Evolutionary conservation across 1,139 yeast genomes (phyloP), one percentile per base, ranked within the genome.

Genomic region (Saccharomycopsis crataegensis): DNA sequence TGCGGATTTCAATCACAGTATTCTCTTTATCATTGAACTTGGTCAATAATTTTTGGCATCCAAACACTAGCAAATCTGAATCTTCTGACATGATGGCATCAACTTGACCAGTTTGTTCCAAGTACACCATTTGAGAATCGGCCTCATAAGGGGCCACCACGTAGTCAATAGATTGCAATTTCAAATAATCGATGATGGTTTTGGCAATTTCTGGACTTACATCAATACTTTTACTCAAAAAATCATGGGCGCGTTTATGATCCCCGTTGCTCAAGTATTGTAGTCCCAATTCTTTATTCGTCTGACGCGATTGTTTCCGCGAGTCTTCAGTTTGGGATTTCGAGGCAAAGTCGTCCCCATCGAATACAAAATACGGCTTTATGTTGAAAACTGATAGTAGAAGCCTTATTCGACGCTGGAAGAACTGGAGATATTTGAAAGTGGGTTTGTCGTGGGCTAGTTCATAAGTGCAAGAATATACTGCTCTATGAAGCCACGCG

Each of bases 121-220:
- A 73, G 62, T 84, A 89, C 7, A 93, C 98, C 85, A 94, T 80
- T 66, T 94, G 99, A 0, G 99, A 87, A 66, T 94, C 99, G 0
- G 99, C 99, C 69, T 94, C 99, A 65, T 90, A 94, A 0, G 99
- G 99, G 0, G 99, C 99, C 8, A 94, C 99, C 16, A 93, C 79
- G 62, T 80, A 93, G 59, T 76, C 76, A 48, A 94, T 80, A 1
- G 70, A 68, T 50, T 76, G 72, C n/a, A 66, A 63, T 61, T 82
- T 83, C 58, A 94, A 74, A 60, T 80, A 84, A 38, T 84, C 84
- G 68, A 91, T 89, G 16, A 93, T 75, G 31, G 89, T 78, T 62
- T 87, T 86, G 4, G 96, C 97, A 94, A 94, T 90, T 59, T 80
- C 82, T 0, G 96, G 91, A 1, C 96, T 86, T 12, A 94, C 87